Conservation (phyloP, 371 early-diverging fungal genomes). For the Mortierella sp. region DNA sequence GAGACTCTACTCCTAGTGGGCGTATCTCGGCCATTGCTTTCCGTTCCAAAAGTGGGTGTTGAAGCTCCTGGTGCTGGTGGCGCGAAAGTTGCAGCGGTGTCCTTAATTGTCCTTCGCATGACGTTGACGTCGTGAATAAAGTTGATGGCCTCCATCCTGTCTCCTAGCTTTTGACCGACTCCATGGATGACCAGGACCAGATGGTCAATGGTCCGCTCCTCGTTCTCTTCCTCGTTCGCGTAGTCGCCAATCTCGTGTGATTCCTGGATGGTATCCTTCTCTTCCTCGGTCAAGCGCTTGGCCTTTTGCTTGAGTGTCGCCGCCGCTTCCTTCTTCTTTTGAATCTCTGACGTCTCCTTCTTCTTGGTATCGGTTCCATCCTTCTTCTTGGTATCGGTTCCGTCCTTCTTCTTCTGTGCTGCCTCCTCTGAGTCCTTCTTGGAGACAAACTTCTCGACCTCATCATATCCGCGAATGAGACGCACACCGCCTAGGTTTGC, state of each 20-base stretch:
- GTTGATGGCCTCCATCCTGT: conserved; percentile 76
- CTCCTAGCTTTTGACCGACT: conserved; percentile 87
- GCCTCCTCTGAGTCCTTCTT: conserved; percentile 49
- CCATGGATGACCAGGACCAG: conserved; percentile 86
- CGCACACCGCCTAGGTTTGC: conserved; percentile 77
- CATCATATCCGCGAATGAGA: conserved; percentile 81
- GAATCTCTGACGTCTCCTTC: conserved; percentile 50
- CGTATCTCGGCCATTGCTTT: conserved; percentile 28
- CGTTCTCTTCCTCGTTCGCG: conserved; percentile 71
- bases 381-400: conserved; percentile 58
- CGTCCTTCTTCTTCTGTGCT: conserved; percentile 59
- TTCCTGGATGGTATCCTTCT: conserved; percentile 56
- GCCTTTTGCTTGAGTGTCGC: conserved; percentile 47
- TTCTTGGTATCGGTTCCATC: conserved; percentile 56
- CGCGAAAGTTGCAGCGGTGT: conserved; percentile 58
- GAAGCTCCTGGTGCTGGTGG: conserved; percentile 31
- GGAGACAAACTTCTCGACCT: conserved; percentile 68
- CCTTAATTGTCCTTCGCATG: conserved; percentile 77
- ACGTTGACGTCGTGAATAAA: conserved; percentile 84
- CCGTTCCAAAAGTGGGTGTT: conserved; percentile 19
- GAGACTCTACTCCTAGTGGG: conserved; percentile 40
- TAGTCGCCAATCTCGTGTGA: conserved; percentile 69
- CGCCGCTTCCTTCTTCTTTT: conserved; percentile 49
- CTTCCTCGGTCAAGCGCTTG: conserved; percentile 49
- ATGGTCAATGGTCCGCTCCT: conserved; percentile 79